phyloP scores from a whole-genome alignment of 2,329 filamentous ascomycete species.

The Xylaria sp. region DNA sequence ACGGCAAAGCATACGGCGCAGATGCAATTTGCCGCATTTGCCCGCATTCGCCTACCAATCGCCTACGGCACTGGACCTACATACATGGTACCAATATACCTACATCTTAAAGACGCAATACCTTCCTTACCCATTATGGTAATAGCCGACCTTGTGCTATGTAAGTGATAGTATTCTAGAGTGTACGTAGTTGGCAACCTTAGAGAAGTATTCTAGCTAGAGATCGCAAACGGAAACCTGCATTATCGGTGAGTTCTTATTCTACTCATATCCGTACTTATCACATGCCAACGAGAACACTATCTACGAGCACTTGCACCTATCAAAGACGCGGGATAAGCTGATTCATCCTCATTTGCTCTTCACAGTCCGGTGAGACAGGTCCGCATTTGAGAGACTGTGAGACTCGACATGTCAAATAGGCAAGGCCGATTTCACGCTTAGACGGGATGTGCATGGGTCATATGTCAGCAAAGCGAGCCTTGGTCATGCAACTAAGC shows the following conservation, averaged over 20 bases:
- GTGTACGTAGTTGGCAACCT: too few relatives aligned
- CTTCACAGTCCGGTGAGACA: not conserved
- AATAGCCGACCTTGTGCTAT: not conserved
- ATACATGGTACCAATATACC: not conserved
- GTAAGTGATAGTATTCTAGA: not conserved
- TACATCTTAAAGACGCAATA: not conserved
- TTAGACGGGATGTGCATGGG: slow-evolving; percentile 28
- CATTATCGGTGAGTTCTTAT: slow-evolving; percentile 2
- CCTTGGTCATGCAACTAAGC: slow-evolving; percentile 34
- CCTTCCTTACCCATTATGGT: not conserved
- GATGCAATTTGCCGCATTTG: not conserved
- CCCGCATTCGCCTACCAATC: not conserved
- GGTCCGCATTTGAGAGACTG: not conserved
- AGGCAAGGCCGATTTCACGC: slow-evolving; percentile 34
- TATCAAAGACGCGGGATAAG: slow-evolving; percentile 18
- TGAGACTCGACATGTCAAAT: slow-evolving; percentile 28
- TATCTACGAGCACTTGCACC: not conserved
- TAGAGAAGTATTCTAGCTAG: too few relatives aligned
- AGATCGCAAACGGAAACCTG: not conserved
- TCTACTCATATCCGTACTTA: slow-evolving; percentile 4
- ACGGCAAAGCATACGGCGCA: not conserved
- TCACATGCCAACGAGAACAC: slow-evolving; percentile 1
- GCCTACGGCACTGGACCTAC: not conserved
- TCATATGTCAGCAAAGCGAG: slow-evolving; percentile 36
- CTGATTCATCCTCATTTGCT: slow-evolving; percentile 23